Base-by-base conservation (phyloP, 1,284 basidiomycete genomes). In the Xerocomus tenax region DNA sequence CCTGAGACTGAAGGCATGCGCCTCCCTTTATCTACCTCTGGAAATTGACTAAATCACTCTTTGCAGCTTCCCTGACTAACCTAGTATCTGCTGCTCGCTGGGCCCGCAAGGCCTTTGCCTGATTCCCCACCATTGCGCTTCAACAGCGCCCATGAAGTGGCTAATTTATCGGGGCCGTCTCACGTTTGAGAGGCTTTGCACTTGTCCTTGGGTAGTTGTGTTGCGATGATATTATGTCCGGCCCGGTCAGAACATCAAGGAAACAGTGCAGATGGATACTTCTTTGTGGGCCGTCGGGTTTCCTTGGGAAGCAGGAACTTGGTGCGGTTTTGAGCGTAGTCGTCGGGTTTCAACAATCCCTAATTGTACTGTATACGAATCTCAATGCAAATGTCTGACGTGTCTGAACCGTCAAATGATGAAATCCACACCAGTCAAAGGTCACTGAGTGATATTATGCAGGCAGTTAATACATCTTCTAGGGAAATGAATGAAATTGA, bases 41-140 rank as follows among this genome's bases (percentile, higher is more conserved):
- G 45, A 19, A 49, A 46, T 43, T 46, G 15, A 54, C 55, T 59
- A 41, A 54, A 51, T 8, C 13, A 6, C 36, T 41, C 12, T 41
- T 42, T 3, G 8, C 59, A 63, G 81, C 84, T 60, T 87, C 89
- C 40, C 82, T 95, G 67, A 68, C 72, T 63, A 97, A 96, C 77
- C 79, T 95, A 64, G 95, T 97, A 66, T 79, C 81, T 58, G 91
- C 83, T 68, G 91, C 91, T 62, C 82, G 85, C 67, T 93, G 89
- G 90, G 91, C 91, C 61, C 87, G 91, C 66, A 68, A 81, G 72
- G 81, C 15, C 10, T 16, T 76, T 70, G 79, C 80, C 69, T 93
- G 77, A 83, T 67, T 70, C 62, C 58, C 58, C 63, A 60, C 61
- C 69, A 67, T 71, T 74, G 74, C 83, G 89, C 88, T 91, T 91